phyloP scores from a whole-genome alignment of 352 stramenopile genomes.

The Phytopythium kandeliae region DNA sequence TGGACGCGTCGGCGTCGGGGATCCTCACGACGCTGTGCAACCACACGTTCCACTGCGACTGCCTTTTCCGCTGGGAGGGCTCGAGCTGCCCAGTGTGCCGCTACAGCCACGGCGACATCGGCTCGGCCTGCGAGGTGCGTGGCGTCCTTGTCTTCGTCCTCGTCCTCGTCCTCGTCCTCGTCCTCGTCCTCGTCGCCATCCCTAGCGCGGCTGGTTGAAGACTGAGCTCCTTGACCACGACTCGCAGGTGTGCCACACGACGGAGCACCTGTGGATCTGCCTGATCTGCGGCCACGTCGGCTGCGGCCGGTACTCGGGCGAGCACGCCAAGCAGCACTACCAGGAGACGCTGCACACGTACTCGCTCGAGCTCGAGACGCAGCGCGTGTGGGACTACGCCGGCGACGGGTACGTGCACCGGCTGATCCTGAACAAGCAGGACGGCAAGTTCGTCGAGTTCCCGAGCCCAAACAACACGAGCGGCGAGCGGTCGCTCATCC shows the following conservation, averaged over 20 bases:
- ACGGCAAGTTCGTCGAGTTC: constrained; percentile 90
- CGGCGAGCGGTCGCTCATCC: constrained; percentile 63
- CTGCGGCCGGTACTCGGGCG: constrained; percentile 94
- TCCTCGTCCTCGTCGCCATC: too few species aligned
- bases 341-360: constrained; percentile 92
- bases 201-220: too few species aligned
- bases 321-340: constrained; percentile 94
- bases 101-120: constrained; percentile 94
- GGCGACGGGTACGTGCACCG: constrained; percentile 81
- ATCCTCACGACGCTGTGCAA: constrained; percentile 98
- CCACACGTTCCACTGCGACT: constrained; percentile 97
- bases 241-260: constrained; percentile 83
- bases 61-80: constrained; percentile 92
- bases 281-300: constrained; percentile 94
- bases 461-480: constrained; percentile 76
- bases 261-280: constrained; percentile 95
- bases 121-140: constrained; percentile 88
- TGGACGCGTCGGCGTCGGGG: constrained; percentile 80
- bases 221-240: too few species aligned
- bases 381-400: constrained; percentile 96
- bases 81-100: constrained; percentile 95
- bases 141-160: too few species aligned
- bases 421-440: constrained; percentile 74
- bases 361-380: constrained; percentile 93
- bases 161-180: too few species aligned